These are phyloP conservation scores for Ceratocystis cacaofunesta DNA, from an alignment of 2,329 filamentous ascomycete species.

Conservation along the genomic window DNA sequence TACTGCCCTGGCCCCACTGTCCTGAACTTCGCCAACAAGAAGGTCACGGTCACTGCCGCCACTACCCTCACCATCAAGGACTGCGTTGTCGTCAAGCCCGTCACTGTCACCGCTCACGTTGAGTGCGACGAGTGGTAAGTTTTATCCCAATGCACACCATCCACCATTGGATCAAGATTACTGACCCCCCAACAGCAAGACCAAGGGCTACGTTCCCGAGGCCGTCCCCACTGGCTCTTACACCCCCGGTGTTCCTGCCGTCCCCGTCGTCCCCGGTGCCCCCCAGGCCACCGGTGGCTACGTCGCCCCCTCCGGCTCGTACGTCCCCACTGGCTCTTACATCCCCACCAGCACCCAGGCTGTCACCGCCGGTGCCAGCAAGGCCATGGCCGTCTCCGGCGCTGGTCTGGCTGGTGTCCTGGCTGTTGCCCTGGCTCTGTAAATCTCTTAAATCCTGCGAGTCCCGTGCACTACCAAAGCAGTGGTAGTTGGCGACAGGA, in stretches of 20 bases:
- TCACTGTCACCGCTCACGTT: conserved; percentile 37
- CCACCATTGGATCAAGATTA: not conserved
- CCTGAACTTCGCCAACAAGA: conserved; percentile 47
- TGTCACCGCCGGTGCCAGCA: conserved; percentile 39
- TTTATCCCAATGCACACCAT: not conserved
- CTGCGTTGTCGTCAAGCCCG: conserved; percentile 51
- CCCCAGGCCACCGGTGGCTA: conserved; percentile 21
- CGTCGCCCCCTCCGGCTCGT: conserved; percentile 26
- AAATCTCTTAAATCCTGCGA: conserved; percentile 28
- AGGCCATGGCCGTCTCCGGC: conserved; percentile 40
- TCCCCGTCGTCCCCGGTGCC: conserved; percentile 15
- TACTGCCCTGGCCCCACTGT: conserved; percentile 56
- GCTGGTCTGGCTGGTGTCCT: conserved; percentile 42
- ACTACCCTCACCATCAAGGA: conserved; percentile 57
- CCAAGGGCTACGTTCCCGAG: conserved; percentile 15
- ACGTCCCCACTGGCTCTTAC: conserved; percentile 22
- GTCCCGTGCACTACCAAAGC: not conserved
- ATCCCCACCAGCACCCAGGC: conserved; percentile 34
- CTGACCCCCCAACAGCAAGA: conserved; percentile 15
- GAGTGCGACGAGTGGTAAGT: conserved; percentile 40
- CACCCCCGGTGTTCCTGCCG: conserved; percentile 16
- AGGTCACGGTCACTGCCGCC: conserved; percentile 54
- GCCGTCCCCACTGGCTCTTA: conserved; percentile 17
- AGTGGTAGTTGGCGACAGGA: not conserved
- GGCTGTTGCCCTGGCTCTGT: conserved; percentile 42